Conservation (phyloP, 306 rosid genomes). For the Argentina anserina region DNA sequence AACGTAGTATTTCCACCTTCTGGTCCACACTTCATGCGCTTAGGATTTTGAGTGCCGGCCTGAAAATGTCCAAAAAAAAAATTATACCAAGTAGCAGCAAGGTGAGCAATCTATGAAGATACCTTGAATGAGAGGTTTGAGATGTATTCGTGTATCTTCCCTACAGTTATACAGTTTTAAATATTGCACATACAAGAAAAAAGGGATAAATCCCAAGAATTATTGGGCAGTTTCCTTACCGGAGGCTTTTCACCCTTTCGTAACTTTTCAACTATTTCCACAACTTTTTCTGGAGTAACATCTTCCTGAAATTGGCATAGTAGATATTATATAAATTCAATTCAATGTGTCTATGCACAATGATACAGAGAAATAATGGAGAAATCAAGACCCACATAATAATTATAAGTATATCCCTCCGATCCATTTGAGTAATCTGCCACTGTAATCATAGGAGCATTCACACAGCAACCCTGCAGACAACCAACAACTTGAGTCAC, state of each 20-base stretch:
- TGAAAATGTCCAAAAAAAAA: constrained; percentile 20
- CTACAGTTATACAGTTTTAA: background rate
- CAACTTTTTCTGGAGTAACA: constrained; percentile 74
- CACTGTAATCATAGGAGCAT: constrained; percentile 98
- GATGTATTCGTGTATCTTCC: background rate
- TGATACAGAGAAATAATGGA: background rate
- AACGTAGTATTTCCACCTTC: constrained; percentile 95
- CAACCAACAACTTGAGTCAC: constrained; percentile 23
- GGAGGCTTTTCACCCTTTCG: constrained; percentile 86
- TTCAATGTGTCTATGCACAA: too few relatives aligned
- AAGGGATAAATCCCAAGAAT: background rate
- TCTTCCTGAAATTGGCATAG: constrained; percentile 70
- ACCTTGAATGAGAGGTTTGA: background rate
- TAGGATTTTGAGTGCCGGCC: constrained; percentile 89
- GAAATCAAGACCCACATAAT: constrained; percentile 51
- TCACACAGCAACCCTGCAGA: constrained; percentile 92
- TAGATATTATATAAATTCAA: background rate
- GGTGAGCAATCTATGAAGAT: background rate
- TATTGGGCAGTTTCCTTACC: constrained; percentile 43
- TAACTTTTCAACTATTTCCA: constrained; percentile 77
- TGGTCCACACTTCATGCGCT: constrained; percentile 72
- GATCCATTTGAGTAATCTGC: constrained; percentile 97
- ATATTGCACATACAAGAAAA: background rate
- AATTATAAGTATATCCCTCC: constrained; percentile 85
- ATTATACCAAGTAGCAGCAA: background rate